These are phyloP conservation scores for Odonthalia washingtoniensis DNA, from an alignment of 31 red algal genomes.

Conservation along the genomic window DNA sequence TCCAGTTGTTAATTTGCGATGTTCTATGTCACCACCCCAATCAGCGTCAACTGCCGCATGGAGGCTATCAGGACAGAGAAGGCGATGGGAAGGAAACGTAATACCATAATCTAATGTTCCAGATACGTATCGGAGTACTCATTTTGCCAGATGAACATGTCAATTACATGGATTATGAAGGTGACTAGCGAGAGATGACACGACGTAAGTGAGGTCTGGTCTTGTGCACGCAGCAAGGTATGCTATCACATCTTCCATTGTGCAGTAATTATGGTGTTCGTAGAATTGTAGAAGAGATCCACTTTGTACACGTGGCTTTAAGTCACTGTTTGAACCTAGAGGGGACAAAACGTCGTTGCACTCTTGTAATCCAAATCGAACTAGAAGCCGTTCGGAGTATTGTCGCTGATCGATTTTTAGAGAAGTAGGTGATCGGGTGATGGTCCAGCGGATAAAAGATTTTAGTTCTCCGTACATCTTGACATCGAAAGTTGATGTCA, in stretches of 20 bases:
- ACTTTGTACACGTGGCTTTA: background rate
- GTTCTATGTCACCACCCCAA: too few relatives aligned
- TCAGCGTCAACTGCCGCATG: too few relatives aligned
- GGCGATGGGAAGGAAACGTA: background rate
- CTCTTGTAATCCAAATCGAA: slow-evolving; percentile 5
- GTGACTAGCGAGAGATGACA: background rate
- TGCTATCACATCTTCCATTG: too few relatives aligned
- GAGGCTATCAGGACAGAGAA: too few relatives aligned
- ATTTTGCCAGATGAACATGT: background rate
- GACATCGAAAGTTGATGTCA: background rate
- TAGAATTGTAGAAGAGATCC: background rate
- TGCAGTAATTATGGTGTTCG: too few relatives aligned
- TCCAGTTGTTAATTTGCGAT: too few relatives aligned
- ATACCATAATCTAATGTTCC: background rate
- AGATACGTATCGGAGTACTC: background rate
- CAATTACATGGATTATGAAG: slow-evolving; percentile 8
- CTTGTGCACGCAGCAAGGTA: too few relatives aligned
- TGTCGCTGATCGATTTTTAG: slow-evolving; percentile 8
- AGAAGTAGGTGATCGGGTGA: background rate
- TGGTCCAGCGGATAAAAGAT: slow-evolving; percentile 34
- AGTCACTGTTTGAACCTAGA: background rate
- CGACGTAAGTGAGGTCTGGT: too few relatives aligned
- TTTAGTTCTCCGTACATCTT: slow-evolving; percentile 47
- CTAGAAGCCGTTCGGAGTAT: background rate
- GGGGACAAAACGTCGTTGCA: slow-evolving; percentile 8